These are phyloP conservation scores for Malus sylvestris DNA, from an alignment of 306 rosid genomes.

Conservation along the genomic window DNA sequence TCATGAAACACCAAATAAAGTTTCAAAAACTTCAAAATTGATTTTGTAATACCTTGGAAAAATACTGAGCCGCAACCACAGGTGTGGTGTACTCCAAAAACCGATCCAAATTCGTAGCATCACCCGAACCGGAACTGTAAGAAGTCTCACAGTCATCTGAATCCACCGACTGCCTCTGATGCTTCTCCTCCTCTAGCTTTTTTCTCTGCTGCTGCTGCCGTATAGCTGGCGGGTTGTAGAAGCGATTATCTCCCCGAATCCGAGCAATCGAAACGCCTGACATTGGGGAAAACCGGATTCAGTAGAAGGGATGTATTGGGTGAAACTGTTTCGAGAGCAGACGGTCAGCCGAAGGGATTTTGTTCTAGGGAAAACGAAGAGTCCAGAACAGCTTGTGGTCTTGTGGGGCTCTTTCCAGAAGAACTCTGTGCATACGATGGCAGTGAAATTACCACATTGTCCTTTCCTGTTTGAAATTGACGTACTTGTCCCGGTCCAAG, in stretches of 20 bases:
- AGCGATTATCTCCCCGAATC: conserved; percentile 69
- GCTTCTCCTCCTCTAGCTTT: conserved; percentile 19
- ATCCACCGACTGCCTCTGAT: conserved; percentile 25
- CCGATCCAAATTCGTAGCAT: conserved; percentile 75
- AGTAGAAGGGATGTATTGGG: not conserved
- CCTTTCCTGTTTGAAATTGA: not conserved
- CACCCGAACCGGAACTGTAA: conserved; percentile 56
- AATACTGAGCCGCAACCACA: conserved; percentile 46
- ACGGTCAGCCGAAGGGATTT: not conserved
- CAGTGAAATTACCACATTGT: not conserved
- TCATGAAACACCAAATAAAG: no score
- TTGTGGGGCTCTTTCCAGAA: not conserved
- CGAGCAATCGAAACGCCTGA: conserved; percentile 58
- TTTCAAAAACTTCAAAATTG: not conserved
- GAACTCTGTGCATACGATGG: not conserved
- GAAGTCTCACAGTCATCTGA: conserved; percentile 47
- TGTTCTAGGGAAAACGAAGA: not conserved
- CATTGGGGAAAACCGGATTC: conserved; percentile 30
- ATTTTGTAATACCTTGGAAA: conserved; percentile 41
- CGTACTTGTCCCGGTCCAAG: not conserved
- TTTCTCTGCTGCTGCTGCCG: conserved; percentile 31
- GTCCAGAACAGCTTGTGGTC: not conserved
- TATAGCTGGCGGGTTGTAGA: conserved; percentile 75
- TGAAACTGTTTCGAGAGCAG: not conserved
- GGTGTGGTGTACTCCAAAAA: conserved; percentile 68